Conservation (phyloP, 108 stramenopile species). For the Stephanodiscus minutulus region DNA sequence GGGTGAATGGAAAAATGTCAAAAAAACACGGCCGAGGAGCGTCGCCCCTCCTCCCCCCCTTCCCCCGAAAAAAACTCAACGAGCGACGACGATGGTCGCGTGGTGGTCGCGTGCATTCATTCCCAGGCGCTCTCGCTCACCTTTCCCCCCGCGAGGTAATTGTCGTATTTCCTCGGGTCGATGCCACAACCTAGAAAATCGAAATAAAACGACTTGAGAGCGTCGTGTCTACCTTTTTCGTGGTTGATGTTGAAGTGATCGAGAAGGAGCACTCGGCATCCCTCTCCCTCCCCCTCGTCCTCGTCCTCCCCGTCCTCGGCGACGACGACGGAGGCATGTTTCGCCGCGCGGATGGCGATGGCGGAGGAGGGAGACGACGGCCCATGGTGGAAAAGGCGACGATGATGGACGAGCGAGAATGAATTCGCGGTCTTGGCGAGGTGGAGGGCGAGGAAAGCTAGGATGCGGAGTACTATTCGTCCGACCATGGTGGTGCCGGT, state of each 20-base stretch:
- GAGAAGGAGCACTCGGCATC: constrained; percentile 35
- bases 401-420: too few species aligned
- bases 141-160: constrained; percentile 22
- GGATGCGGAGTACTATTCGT: too few species aligned
- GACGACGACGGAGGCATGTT: background rate
- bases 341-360: too few species aligned
- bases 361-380: too few species aligned
- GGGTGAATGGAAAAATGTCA: too few species aligned
- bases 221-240: constrained; percentile 50
- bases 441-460: too few species aligned
- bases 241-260: constrained; percentile 61
- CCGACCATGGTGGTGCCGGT: too few species aligned
- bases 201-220: constrained; percentile 51
- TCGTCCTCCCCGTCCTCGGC: background rate
- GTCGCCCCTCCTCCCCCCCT: too few species aligned
- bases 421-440: too few species aligned
- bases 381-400: too few species aligned
- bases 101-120: too few species aligned
- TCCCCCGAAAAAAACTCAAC: background rate
- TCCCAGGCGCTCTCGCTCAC: background rate
- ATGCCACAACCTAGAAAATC: constrained; percentile 47
- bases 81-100: background rate
- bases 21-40: too few species aligned
- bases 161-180: constrained; percentile 53
- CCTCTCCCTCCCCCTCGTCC: background rate